phyloP scores from a whole-genome alignment of 1,284 basidiomycete species.

The Malassezia globosa region DNA sequence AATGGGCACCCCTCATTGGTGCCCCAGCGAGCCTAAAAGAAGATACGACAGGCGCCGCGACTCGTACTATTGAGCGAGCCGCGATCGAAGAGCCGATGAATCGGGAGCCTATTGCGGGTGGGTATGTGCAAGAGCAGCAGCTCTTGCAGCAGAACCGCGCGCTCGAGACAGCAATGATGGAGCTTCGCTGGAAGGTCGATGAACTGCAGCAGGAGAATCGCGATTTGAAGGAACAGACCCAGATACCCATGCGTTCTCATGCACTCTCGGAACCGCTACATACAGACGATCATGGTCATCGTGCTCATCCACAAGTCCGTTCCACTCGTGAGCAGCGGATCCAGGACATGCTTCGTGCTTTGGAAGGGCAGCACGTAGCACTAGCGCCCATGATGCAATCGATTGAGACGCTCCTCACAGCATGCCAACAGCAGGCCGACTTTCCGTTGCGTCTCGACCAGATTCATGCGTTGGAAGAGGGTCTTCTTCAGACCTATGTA shows the following conservation, averaged over 20 bases:
- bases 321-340: conserved; percentile 7
- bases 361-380: background rate
- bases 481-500: conserved; percentile 77
- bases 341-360: conserved; percentile 3
- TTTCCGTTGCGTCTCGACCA: conserved; percentile 57
- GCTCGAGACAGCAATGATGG: background rate
- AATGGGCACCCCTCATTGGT: background rate
- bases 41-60: background rate
- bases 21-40: background rate
- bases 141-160: background rate
- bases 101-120: no score
- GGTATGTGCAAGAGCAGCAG: background rate
- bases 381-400: conserved; percentile 3
- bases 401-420: background rate
- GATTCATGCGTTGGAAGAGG: conserved; percentile 65
- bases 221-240: conserved; percentile 77
- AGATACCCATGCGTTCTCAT: background rate
- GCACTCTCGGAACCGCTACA: background rate
- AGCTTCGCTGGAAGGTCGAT: conserved; percentile 1
- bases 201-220: conserved; percentile 56
- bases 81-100: no score
- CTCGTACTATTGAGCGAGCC: background rate
- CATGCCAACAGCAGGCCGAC: background rate
- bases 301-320: background rate
- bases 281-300: background rate